A percentile compares a stretch with the other conserved stretches of the same genome.
phyloP scores from a whole-genome alignment of 1,139 yeast species.

The Suhomyces wounanorum region DNA sequence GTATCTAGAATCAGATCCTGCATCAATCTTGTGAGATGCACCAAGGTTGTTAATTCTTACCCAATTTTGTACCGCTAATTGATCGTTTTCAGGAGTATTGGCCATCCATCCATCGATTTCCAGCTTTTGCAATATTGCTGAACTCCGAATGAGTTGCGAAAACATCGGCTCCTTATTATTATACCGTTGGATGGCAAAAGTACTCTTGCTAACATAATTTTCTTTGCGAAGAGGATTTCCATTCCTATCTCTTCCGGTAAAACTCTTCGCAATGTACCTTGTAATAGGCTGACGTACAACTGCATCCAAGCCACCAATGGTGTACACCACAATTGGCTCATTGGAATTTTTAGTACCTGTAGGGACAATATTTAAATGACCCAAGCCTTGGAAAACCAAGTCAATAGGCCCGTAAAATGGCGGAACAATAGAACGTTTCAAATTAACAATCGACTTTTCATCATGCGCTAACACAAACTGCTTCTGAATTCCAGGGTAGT shows the following conservation, averaged over 20 bases:
- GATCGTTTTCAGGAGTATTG: background rate
- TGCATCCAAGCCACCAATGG: constrained; percentile 35
- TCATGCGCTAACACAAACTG: constrained; percentile 33
- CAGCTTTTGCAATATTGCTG: constrained; percentile 7
- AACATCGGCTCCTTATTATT: constrained; percentile 28
- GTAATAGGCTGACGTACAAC: constrained; percentile 41
- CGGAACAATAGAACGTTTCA: constrained; percentile 55
- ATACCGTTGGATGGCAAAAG: constrained; percentile 29
- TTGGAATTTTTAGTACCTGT: constrained; percentile 49
- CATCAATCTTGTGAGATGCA: background rate
- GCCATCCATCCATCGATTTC: background rate
- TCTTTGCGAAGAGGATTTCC: constrained; percentile 40
- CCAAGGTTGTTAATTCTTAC: background rate
- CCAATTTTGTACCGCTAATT: background rate
- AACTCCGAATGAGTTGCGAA: constrained; percentile 25
- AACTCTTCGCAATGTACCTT: constrained; percentile 33
- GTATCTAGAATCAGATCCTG: constrained; percentile 2
- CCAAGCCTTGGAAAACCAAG: constrained; percentile 67
- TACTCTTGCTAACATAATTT: constrained; percentile 29
- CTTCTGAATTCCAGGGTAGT: constrained; percentile 25
- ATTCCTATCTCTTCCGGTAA: constrained; percentile 40
- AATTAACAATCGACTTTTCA: constrained; percentile 27
- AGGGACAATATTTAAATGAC: constrained; percentile 64
- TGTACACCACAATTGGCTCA: constrained; percentile 33
- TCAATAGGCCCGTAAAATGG: constrained; percentile 72